A percentile compares a stretch with the other conserved stretches of the same genome.
Evolutionary conservation across 495 filamentous ascomycete genomes (phyloP).

Genomic region (Cercophora samala): DNA sequence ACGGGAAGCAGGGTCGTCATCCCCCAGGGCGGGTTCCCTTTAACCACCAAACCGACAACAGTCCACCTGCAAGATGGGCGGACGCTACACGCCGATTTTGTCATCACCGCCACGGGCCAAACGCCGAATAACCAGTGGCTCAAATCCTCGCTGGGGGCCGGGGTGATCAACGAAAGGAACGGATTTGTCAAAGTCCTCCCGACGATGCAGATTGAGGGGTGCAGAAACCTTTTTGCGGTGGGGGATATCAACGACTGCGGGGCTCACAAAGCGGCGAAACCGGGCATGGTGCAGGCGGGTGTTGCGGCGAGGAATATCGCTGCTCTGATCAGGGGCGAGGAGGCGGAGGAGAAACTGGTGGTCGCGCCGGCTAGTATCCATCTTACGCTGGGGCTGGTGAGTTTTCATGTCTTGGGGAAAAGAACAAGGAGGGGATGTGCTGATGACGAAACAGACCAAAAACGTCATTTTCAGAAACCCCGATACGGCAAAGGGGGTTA

Average conservation of each 20-base stretch:
- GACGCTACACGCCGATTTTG: slow-evolving; percentile 20
- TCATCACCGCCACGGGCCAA: slow-evolving; percentile 42
- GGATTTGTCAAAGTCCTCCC: slow-evolving; percentile 50
- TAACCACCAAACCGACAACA: slow-evolving; percentile 9
- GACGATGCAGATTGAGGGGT: slow-evolving; percentile 54
- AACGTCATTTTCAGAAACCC: slow-evolving; percentile 53
- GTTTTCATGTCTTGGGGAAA: slow-evolving; percentile 17
- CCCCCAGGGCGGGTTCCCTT: slow-evolving; percentile 28
- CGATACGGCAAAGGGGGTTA: slow-evolving; percentile 41
- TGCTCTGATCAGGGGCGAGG: slow-evolving; percentile 38
- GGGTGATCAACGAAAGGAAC: slow-evolving; percentile 37
- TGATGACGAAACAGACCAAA: slow-evolving; percentile 36
- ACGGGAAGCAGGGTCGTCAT: slow-evolving; percentile 23
- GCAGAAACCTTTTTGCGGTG: slow-evolving; percentile 45
- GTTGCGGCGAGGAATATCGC: slow-evolving; percentile 56
- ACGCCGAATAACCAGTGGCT: slow-evolving; percentile 50
- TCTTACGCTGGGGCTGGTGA: slow-evolving; percentile 52
- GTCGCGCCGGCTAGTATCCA: slow-evolving; percentile 46
- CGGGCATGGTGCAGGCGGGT: slow-evolving; percentile 50
- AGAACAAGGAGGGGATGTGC: not conserved
- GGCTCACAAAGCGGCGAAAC: slow-evolving; percentile 53
- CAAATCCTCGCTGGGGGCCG: slow-evolving; percentile 27
- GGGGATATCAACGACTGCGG: slow-evolving; percentile 60
- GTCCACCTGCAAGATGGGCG: slow-evolving; percentile 19
- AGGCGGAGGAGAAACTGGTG: slow-evolving; percentile 32